Conservation (phyloP, 495 filamentous ascomycete genomes). For the Aspergillus ellipticus region DNA sequence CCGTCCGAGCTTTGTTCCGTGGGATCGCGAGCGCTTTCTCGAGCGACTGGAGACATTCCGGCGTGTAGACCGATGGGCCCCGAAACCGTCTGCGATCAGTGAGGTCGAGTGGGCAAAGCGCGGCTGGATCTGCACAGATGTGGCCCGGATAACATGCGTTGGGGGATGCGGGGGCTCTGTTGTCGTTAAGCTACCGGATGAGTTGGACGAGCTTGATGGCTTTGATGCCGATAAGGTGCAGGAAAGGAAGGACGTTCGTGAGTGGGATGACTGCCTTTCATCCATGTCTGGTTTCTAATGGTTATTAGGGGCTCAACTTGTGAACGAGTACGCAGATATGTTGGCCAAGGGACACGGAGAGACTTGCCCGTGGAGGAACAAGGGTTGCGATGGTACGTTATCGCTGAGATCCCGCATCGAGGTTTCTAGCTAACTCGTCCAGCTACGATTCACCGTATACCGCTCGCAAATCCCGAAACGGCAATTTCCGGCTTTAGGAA, state of each 20-base stretch:
- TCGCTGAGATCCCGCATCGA: neutral
- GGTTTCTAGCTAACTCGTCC: constrained; percentile 11
- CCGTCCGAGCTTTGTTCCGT: constrained; percentile 69
- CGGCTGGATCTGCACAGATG: constrained; percentile 83
- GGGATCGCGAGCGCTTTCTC: constrained; percentile 80
- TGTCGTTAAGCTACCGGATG: constrained; percentile 71
- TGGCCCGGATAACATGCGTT: constrained; percentile 76
- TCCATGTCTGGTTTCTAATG: constrained; percentile 9
- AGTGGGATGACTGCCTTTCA: constrained; percentile 13
- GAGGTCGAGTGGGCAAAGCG: constrained; percentile 95
- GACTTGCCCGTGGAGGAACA: constrained; percentile 80
- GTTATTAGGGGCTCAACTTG: constrained; percentile 50
- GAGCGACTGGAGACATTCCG: constrained; percentile 81
- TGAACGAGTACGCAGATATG: constrained; percentile 69
- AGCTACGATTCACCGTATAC: constrained; percentile 52
- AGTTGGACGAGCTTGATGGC: constrained; percentile 48
- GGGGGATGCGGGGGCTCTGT: constrained; percentile 78
- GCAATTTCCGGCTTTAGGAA: constrained; percentile 54
- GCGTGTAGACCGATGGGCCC: constrained; percentile 81
- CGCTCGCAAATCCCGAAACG: constrained; percentile 53
- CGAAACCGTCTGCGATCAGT: constrained; percentile 70
- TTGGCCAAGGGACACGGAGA: constrained; percentile 76
- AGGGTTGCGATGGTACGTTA: constrained; percentile 73
- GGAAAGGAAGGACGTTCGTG: constrained; percentile 60
- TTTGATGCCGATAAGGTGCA: constrained; percentile 54